Percentiles rank a stretch among this genome's conserved stretches.
Evolutionary conservation across 441 rosid genomes (phyloP).

Genomic region (Populus trichocarpa): DNA sequence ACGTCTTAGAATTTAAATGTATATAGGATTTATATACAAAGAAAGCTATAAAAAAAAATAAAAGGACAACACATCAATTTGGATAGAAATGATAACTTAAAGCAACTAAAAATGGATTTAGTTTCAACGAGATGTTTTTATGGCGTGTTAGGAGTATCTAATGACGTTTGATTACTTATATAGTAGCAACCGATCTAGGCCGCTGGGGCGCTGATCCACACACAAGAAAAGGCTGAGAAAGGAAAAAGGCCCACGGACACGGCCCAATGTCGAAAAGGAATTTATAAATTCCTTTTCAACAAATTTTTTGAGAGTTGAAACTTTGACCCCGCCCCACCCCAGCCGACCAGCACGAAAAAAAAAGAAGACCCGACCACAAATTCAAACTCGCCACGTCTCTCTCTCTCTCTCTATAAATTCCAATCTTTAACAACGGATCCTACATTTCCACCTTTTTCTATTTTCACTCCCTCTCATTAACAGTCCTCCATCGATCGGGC

Average conservation of each 20-base stretch:
- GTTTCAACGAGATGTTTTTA: no score
- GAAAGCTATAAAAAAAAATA: no score
- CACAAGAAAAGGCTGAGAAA: not conserved
- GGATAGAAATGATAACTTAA: no score
- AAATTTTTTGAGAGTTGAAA: not conserved
- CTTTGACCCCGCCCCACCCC: not conserved
- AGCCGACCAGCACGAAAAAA: no score
- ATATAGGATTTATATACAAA: no score
- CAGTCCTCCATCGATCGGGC: not conserved
- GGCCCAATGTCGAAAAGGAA: not conserved
- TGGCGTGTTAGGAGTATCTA: no score
- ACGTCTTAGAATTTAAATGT: no score
- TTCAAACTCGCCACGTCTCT: not conserved
- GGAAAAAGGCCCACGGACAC: not conserved
- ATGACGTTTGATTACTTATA: no score
- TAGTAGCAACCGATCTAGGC: not conserved
- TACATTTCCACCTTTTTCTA: not conserved
- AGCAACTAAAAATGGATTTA: no score
- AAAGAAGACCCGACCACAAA: not conserved
- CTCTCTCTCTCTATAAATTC: not conserved
- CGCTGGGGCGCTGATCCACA: not conserved
- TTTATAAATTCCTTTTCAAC: not conserved
- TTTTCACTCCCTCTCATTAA: not conserved
- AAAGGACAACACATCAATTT: no score
- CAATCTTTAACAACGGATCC: not conserved